Percentiles rank a stretch among this genome's conserved stretches.
phyloP scores from a whole-genome alignment of 345 rosid species.

The Linum tenue region DNA sequence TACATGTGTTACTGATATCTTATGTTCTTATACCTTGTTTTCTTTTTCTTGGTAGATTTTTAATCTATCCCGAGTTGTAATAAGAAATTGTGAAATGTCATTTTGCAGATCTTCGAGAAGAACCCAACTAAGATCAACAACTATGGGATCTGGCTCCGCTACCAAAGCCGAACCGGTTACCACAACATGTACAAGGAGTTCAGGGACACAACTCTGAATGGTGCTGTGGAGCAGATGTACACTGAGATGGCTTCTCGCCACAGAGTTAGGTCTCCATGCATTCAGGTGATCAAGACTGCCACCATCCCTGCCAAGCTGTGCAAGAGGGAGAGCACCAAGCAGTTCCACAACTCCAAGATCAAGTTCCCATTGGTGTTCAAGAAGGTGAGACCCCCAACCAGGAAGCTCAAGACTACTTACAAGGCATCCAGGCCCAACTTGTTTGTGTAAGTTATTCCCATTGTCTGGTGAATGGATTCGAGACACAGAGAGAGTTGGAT shows the following conservation, averaged over 20 bases:
- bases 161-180: background rate
- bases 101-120: background rate
- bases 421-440: background rate
- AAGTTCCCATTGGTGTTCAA: background rate
- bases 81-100: background rate
- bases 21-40: too few relatives aligned
- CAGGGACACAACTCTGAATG: background rate
- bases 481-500: too few relatives aligned
- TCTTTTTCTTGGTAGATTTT: too few relatives aligned
- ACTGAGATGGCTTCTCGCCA: background rate
- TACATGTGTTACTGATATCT: too few relatives aligned
- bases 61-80: too few relatives aligned
- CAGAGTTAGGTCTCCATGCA: background rate
- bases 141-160: background rate
- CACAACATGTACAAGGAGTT: slow-evolving; percentile 1
- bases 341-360: background rate
- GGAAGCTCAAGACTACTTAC: background rate
- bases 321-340: slow-evolving; percentile 1
- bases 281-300: background rate
- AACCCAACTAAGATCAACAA: background rate
- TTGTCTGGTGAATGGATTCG: too few relatives aligned
- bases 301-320: background rate
- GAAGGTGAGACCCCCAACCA: background rate
- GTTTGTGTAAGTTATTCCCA: background rate
- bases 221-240: background rate